phyloP scores from a whole-genome alignment of 345 rosid genomes.

The Moricandia moricandioides region DNA sequence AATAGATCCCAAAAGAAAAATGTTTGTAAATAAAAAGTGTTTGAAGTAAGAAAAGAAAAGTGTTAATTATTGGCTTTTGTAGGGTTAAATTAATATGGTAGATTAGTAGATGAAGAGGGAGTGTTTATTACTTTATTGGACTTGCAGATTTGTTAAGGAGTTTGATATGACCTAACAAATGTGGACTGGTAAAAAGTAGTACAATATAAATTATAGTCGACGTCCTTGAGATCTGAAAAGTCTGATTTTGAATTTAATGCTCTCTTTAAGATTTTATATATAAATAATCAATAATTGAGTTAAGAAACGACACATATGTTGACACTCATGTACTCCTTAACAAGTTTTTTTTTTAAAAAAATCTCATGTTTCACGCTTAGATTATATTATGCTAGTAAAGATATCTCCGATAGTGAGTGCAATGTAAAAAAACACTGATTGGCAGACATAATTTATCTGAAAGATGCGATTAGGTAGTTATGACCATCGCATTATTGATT shows the following conservation, averaged over 20 bases:
- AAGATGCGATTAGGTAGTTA: background rate
- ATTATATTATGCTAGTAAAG: slow-evolving; percentile 11
- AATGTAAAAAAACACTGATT: background rate
- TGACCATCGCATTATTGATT: background rate
- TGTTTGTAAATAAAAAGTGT: background rate
- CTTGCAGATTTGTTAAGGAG: background rate
- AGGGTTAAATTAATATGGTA: background rate
- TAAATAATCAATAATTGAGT: background rate
- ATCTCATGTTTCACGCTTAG: slow-evolving; percentile 31
- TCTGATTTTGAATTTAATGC: slow-evolving; percentile 12
- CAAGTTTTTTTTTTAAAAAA: slow-evolving; percentile 4
- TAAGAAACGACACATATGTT: background rate
- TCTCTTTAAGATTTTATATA: background rate
- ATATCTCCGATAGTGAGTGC: background rate
- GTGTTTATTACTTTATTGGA: background rate
- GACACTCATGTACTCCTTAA: background rate
- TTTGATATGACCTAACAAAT: background rate
- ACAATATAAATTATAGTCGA: background rate
- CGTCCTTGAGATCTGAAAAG: slow-evolving; percentile 19
- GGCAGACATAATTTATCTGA: background rate
- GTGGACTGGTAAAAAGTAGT: background rate
- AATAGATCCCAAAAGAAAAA: background rate
- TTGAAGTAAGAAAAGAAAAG: background rate
- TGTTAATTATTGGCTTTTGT: background rate
- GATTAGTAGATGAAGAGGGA: background rate